Conservation (phyloP, 1,284 basidiomycete genomes). For the Lentinus polychrous region DNA sequence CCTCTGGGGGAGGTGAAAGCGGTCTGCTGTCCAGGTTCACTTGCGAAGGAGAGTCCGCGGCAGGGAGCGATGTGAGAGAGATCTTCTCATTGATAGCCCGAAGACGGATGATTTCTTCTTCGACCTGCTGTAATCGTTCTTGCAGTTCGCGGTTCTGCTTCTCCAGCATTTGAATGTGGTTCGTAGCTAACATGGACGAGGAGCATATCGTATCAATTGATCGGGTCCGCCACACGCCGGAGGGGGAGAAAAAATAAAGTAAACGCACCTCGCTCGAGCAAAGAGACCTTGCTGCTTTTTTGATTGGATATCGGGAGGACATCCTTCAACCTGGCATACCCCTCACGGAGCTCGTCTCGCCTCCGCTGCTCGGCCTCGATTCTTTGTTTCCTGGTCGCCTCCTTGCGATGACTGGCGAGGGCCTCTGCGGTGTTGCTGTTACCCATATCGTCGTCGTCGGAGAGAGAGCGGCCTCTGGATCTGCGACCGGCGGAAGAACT, state of each 20-base stretch:
- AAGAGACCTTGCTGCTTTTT: constrained; percentile 83
- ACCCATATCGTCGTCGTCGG: constrained; percentile 75
- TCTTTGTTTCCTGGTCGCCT: constrained; percentile 73
- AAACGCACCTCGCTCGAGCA: constrained; percentile 74
- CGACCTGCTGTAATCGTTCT: constrained; percentile 52
- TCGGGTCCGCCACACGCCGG: constrained; percentile 3
- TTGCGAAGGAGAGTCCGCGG: constrained; percentile 35
- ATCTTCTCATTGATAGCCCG: constrained; percentile 75
- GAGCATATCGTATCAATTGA: neutral
- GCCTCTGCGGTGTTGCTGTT: constrained; percentile 57
- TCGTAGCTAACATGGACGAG: constrained; percentile 45
- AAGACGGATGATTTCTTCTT: constrained; percentile 60
- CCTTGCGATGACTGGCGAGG: constrained; percentile 70
- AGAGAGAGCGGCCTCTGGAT: constrained; percentile 56
- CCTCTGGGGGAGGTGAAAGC: constrained; percentile 59
- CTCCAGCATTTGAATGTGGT: constrained; percentile 66
- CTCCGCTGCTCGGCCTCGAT: constrained; percentile 84
- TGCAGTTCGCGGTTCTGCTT: constrained; percentile 62
- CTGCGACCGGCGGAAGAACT: constrained; percentile 58
- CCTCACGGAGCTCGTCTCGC: constrained; percentile 81
- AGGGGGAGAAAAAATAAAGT: constrained; percentile 4
- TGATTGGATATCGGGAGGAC: constrained; percentile 80
- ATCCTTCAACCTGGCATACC: constrained; percentile 81
- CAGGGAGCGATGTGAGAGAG: constrained; percentile 50
- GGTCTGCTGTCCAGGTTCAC: constrained; percentile 42